Conservation (phyloP, 2,329 filamentous ascomycete species). For the Colletotrichum trifolii region DNA sequence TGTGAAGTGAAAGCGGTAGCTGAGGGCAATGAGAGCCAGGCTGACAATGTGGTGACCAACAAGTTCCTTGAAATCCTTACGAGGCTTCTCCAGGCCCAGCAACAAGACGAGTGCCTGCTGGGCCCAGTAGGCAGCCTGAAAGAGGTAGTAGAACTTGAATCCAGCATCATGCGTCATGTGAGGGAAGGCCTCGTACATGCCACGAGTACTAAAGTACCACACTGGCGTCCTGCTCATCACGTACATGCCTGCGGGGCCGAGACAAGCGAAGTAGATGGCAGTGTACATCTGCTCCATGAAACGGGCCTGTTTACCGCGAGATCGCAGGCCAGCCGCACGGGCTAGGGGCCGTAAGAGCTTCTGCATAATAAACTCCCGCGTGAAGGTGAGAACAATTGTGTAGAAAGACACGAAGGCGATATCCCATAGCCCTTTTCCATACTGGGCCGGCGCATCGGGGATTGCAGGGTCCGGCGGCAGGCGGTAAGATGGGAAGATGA, state of each 20-base stretch:
- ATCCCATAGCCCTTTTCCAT: constrained; percentile 90
- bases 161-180: constrained; percentile 81
- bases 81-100: constrained; percentile 88
- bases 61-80: constrained; percentile 95
- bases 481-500: constrained; percentile 91
- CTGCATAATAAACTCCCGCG: constrained; percentile 96
- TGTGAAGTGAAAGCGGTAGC: constrained; percentile 96
- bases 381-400: constrained; percentile 89
- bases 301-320: constrained; percentile 81
- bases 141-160: constrained; percentile 97
- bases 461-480: constrained; percentile 63
- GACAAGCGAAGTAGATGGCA: constrained; percentile 85
- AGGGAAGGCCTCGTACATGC: constrained; percentile 91
- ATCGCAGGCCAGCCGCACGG: constrained; percentile 73
- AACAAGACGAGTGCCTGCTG: constrained; percentile 92
- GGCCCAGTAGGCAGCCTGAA: constrained; percentile 94
- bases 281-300: constrained; percentile 99
- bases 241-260: constrained; percentile 86
- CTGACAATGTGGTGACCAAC: constrained; percentile 93
- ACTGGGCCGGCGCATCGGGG: constrained; percentile 68
- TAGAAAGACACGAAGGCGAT: constrained; percentile 91
- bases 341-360: constrained; percentile 83
- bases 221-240: constrained; percentile 92
- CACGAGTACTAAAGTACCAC: constrained; percentile 93
- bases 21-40: constrained; percentile 82